Evolutionary conservation across 1,284 basidiomycete species (phyloP), one percentile per base, ranked within the genome.

Genomic region (Pseudozyma pruni): DNA sequence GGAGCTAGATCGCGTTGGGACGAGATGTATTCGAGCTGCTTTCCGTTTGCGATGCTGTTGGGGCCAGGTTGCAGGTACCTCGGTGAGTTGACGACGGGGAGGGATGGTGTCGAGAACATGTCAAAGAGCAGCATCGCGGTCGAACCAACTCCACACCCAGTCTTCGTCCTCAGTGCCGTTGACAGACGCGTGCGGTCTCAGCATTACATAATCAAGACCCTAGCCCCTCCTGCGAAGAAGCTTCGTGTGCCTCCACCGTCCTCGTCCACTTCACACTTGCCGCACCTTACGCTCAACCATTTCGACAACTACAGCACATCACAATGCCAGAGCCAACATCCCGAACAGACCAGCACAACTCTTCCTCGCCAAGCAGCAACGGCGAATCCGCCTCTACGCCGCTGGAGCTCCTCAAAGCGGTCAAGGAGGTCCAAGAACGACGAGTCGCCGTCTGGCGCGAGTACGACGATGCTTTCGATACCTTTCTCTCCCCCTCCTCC

Each of bases 381-480:
- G 27, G 8, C 16, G 40, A 38, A 17, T 8, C 22, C 25, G 10
- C 38, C 2, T 47, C 67, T 10, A 63, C 63, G 25, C 53, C 60
- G 2, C 46, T 68, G 19, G 49, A 60, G 40, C 56, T 68, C 7
- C 53, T 75, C 3, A 52, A 56, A 43, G 61, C 72, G 2, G 70
- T 76, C 32, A 74, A 60, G 34, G 71, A 72, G 43, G 61, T 57
- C 11, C 74, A 76, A 42, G 74, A 74, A 25, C 58, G 66, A n/a
- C 50, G 74, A 14, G 51, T 76, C 20, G 22, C 41, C 9, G 49
- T 72, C 5, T 76, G 74, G 74, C 39, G 55, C 8, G 74, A 76
- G 41, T 76, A 76, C 69, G 71, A 76, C 17, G 74, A 76, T 50
- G 74, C 72, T 1, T 56, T 76, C 17, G 42, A 51, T 4, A 57